Evolutionary conservation across 208 protist genomes (phyloP).

Genomic region (Acanthamoeba quina): DNA sequence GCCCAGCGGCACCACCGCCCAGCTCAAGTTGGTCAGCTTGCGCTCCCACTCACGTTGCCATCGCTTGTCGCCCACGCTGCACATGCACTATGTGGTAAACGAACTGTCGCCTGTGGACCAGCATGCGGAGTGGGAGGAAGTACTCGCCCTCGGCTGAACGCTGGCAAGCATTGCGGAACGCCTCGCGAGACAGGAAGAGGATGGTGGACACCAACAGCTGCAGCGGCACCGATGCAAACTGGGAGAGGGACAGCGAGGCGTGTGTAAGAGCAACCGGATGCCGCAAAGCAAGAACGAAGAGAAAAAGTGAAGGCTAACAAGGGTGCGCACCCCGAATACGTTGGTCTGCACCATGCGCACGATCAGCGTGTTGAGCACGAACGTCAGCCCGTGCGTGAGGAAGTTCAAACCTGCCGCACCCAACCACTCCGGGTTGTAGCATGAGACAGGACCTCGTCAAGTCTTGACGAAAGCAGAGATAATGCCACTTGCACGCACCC

Average conservation of each 20-base stretch:
- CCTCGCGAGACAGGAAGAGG: slow-evolving; percentile 46
- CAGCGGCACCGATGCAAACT: slow-evolving; percentile 61
- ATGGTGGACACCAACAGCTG: slow-evolving; percentile 57
- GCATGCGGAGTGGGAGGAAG: neutral
- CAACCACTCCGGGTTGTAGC: neutral
- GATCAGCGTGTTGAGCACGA: slow-evolving; percentile 53
- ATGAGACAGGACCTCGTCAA: neutral
- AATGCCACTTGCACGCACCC: neutral
- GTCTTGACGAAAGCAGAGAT: neutral
- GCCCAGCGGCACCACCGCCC: slow-evolving; percentile 30
- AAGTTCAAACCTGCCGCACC: neutral
- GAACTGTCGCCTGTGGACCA: neutral
- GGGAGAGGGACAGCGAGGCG: neutral
- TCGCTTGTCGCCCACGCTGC: slow-evolving; percentile 1
- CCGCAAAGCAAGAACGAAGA: neutral
- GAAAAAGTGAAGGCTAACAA: too few relatives aligned
- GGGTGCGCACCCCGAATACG: slow-evolving; percentile 6
- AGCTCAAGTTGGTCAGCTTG: slow-evolving; percentile 53
- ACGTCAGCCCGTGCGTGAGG: slow-evolving; percentile 58
- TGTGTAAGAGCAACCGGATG: neutral
- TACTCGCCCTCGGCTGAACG: slow-evolving; percentile 5
- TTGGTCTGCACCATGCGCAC: slow-evolving; percentile 25
- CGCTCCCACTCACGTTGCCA: slow-evolving; percentile 15
- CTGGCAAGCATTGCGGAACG: slow-evolving; percentile 57
- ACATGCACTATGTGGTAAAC: neutral